Evolutionary conservation across 2,329 filamentous ascomycete genomes (phyloP).

Genomic region (Aspergillus viridinutans): DNA sequence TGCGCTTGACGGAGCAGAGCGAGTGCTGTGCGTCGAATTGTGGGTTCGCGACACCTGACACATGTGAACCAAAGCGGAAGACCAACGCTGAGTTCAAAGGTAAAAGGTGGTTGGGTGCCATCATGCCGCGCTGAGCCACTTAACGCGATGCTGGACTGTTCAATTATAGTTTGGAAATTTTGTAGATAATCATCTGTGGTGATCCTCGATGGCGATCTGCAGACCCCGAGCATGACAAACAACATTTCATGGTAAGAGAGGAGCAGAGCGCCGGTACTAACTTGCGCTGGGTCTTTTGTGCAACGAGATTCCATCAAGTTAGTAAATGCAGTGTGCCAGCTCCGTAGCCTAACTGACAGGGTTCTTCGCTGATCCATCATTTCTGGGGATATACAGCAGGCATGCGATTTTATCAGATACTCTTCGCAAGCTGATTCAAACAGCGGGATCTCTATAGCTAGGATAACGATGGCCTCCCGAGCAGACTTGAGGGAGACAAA

Average conservation of each 20-base stretch:
- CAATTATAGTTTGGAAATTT: conserved; percentile 25
- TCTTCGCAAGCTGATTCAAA: conserved; percentile 20
- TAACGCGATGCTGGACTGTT: conserved; percentile 21
- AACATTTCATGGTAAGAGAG: conserved; percentile 22
- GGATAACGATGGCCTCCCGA: conserved; percentile 21
- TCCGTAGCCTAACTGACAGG: conserved; percentile 14
- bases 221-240: conserved; percentile 19
- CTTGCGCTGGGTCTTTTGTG: conserved; percentile 6
- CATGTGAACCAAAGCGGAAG: conserved; percentile 30
- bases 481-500: conserved; percentile 14
- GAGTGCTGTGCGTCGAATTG: conserved; percentile 25
- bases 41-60: conserved; percentile 30
- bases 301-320: conserved; percentile 10
- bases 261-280: conserved; percentile 19
- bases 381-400: conserved; percentile 11
- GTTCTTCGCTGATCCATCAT: conserved; percentile 10
- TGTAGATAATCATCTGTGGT: conserved; percentile 18
- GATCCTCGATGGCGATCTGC: conserved; percentile 16
- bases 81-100: conserved; percentile 28
- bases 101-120: conserved; percentile 26
- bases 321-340: conserved; percentile 22
- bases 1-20: conserved; percentile 21
- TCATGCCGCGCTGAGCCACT: conserved; percentile 15
- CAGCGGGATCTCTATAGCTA: conserved; percentile 20
- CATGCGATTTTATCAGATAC: conserved; percentile 9